Conservation (phyloP, 2,329 filamentous ascomycete genomes). For the Alternaria metachromatica region DNA sequence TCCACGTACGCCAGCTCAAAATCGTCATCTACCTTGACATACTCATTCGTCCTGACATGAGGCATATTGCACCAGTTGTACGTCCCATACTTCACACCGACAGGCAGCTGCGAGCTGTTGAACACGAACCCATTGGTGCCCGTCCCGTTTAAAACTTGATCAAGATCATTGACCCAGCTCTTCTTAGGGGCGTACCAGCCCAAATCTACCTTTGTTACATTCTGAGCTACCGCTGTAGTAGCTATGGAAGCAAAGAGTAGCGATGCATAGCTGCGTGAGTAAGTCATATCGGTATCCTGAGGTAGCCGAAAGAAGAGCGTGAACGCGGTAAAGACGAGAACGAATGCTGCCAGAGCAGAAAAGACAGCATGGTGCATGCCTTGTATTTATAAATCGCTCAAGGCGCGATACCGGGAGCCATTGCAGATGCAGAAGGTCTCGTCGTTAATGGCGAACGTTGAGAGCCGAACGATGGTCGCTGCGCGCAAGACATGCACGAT, state of each 20-base stretch:
- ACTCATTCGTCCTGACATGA: slow-evolving; percentile 73
- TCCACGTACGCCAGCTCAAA: slow-evolving; percentile 78
- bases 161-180: slow-evolving; percentile 66
- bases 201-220: slow-evolving; percentile 29
- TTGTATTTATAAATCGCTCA: slow-evolving; percentile 16
- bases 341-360: slow-evolving; percentile 16
- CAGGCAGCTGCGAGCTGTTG: slow-evolving; percentile 67
- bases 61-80: slow-evolving; percentile 93
- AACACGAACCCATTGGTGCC: slow-evolving; percentile 79
- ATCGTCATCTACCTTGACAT: slow-evolving; percentile 60
- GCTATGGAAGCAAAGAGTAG: slow-evolving; percentile 27
- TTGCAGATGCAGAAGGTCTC: slow-evolving; percentile 27
- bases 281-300: slow-evolving; percentile 29
- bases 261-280: slow-evolving; percentile 19
- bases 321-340: slow-evolving; percentile 23
- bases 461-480: slow-evolving; percentile 6
- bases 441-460: slow-evolving; percentile 15
- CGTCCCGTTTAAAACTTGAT: slow-evolving; percentile 61
- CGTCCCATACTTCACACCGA: slow-evolving; percentile 60
- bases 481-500: slow-evolving; percentile 23
- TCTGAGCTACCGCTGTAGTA: slow-evolving; percentile 20
- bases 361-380: slow-evolving; percentile 33
- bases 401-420: slow-evolving; percentile 16
- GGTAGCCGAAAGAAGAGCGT: slow-evolving; percentile 29
- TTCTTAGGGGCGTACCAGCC: slow-evolving; percentile 47